phyloP scores from a whole-genome alignment of 345 rosid genomes.

The Salix dunnii region DNA sequence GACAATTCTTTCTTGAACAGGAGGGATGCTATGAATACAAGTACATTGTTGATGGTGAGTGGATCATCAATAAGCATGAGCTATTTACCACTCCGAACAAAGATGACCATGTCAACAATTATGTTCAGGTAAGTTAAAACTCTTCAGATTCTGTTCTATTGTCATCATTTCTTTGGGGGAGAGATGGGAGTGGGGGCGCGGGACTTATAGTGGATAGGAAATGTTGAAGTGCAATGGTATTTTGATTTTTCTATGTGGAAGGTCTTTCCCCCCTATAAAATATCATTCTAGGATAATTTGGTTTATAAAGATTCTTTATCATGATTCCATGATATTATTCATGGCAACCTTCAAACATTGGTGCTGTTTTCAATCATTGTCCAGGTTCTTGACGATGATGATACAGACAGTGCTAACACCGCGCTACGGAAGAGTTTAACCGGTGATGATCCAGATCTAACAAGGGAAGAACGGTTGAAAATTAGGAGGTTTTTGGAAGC shows the following conservation, averaged over 20 bases:
- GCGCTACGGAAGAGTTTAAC: slow-evolving; percentile 47
- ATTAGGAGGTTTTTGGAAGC: slow-evolving; percentile 62
- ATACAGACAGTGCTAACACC: slow-evolving; percentile 36
- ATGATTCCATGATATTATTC: background rate
- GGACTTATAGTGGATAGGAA: background rate
- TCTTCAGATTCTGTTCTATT: background rate
- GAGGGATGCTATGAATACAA: slow-evolving; percentile 91
- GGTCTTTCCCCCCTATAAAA: background rate
- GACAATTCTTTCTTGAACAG: slow-evolving; percentile 42
- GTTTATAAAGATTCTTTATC: background rate
- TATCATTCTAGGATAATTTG: background rate
- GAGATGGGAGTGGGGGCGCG: background rate
- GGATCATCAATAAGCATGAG: slow-evolving; percentile 61
- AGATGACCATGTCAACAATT: slow-evolving; percentile 85
- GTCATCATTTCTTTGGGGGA: background rate
- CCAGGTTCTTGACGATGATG: slow-evolving; percentile 54
- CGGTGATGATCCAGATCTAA: slow-evolving; percentile 57
- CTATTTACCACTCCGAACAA: slow-evolving; percentile 56
- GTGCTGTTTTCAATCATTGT: background rate
- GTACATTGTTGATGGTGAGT: slow-evolving; percentile 78
- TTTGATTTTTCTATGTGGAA: background rate
- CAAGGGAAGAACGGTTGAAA: slow-evolving; percentile 48
- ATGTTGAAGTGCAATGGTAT: background rate
- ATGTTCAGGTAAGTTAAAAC: slow-evolving; percentile 45
- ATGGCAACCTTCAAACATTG: background rate